These are phyloP conservation scores for Colletotrichum costaricense DNA, from an alignment of 2,329 filamentous ascomycete species.

Conservation along the genomic window DNA sequence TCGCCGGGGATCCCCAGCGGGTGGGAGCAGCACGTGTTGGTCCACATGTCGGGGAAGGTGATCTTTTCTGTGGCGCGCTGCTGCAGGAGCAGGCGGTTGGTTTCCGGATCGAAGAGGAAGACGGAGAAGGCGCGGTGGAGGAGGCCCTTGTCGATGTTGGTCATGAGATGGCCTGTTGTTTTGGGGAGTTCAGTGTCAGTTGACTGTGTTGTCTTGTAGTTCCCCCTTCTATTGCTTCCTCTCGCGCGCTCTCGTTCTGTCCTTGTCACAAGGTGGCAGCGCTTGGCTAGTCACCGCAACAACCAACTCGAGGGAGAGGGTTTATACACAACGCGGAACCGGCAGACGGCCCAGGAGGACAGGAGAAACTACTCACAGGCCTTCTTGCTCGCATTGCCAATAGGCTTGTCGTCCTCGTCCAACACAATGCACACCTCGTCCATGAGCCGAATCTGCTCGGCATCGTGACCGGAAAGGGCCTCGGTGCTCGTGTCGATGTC, in stretches of 20 bases:
- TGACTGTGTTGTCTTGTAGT: not conserved
- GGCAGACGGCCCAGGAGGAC: not conserved
- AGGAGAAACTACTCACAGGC: slow-evolving; percentile 72
- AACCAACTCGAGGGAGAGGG: not conserved
- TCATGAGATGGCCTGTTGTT: slow-evolving; percentile 93
- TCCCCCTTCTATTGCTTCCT: no score
- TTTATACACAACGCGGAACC: not conserved
- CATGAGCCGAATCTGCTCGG: slow-evolving; percentile 98
- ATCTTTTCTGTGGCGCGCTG: slow-evolving; percentile 98
- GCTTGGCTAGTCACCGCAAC: not conserved
- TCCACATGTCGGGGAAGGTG: slow-evolving; percentile 99
- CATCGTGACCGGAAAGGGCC: slow-evolving; percentile 91
- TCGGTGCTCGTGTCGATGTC: slow-evolving; percentile 79
- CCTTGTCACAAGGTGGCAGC: not conserved
- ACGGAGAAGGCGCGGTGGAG: slow-evolving; percentile 98
- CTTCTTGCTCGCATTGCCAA: slow-evolving; percentile 98
- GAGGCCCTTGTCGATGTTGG: slow-evolving; percentile 95
- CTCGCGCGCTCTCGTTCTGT: slow-evolving; percentile 24
- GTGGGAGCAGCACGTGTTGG: slow-evolving; percentile 99
- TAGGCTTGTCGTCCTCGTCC: slow-evolving; percentile 90
- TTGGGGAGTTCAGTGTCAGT: slow-evolving; percentile 62
- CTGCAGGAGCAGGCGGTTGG: slow-evolving; percentile 93
- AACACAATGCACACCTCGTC: slow-evolving; percentile 98
- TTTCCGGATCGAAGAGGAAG: slow-evolving; percentile 90
- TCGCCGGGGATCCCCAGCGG: slow-evolving; percentile 92